Conservation (phyloP, 2,329 filamentous ascomycete genomes). For the Didymella arachidicola region DNA sequence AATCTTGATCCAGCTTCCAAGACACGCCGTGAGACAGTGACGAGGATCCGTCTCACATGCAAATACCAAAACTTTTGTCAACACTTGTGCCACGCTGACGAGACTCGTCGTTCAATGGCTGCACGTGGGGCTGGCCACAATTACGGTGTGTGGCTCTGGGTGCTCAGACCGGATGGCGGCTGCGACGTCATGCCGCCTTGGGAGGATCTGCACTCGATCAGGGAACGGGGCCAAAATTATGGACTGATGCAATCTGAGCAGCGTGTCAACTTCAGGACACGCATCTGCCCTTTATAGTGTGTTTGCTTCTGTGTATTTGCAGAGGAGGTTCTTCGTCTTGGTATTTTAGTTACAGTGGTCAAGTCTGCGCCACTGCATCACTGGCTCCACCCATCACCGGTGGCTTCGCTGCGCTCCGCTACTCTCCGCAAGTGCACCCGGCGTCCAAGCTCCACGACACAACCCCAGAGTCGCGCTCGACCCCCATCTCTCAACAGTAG, state of each 20-base stretch:
- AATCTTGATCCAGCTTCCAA: neutral
- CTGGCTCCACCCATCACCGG: neutral
- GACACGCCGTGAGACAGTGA: neutral
- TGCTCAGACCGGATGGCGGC: constrained; percentile 25
- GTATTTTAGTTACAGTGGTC: neutral
- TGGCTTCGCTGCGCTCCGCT: neutral
- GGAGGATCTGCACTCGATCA: constrained; percentile 32
- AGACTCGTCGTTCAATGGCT: neutral
- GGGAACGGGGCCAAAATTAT: constrained; percentile 38
- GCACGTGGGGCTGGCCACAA: too few relatives aligned
- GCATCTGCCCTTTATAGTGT: neutral
- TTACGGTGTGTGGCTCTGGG: neutral
- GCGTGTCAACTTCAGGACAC: constrained; percentile 28
- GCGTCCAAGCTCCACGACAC: constrained; percentile 17
- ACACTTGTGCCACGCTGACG: constrained; percentile 26
- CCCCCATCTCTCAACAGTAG: constrained; percentile 9
- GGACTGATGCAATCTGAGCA: constrained; percentile 28
- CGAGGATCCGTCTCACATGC: constrained; percentile 5
- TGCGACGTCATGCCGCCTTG: constrained; percentile 32
- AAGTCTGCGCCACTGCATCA: neutral
- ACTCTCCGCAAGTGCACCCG: neutral
- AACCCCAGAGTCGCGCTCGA: constrained; percentile 13
- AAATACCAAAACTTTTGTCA: constrained; percentile 3
- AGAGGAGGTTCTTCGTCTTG: too few relatives aligned
- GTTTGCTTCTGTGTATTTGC: too few relatives aligned